Evolutionary conservation across 495 filamentous ascomycete genomes (phyloP).

Genomic region (Bombardia bombarda): DNA sequence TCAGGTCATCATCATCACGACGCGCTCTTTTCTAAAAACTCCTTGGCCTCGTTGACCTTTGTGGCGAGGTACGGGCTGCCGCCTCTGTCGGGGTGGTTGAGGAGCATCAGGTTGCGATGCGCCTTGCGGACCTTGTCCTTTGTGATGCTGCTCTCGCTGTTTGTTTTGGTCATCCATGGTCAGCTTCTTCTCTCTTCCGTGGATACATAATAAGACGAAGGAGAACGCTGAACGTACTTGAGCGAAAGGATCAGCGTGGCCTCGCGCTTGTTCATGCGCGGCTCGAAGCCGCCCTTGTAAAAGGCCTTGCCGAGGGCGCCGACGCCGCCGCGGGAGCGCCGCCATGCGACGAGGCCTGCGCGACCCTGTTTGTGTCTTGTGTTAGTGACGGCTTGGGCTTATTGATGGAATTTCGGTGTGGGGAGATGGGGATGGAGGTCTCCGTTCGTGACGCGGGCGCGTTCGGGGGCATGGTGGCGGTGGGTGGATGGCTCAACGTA

Average conservation of each 20-base stretch:
- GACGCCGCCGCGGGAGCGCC: constrained; percentile 69
- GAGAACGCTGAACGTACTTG: constrained; percentile 50
- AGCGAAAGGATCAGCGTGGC: constrained; percentile 87
- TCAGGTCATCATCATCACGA: too few relatives aligned
- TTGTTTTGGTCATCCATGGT: neutral
- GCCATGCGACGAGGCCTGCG: constrained; percentile 81
- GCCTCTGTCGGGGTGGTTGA: constrained; percentile 96
- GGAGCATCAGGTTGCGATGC: constrained; percentile 90
- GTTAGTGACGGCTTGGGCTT: neutral
- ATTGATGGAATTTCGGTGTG: too few relatives aligned
- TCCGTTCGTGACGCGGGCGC: too few relatives aligned
- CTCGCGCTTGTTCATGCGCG: constrained; percentile 84
- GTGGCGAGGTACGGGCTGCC: constrained; percentile 94
- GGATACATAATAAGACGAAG: neutral
- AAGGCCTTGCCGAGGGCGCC: constrained; percentile 79
- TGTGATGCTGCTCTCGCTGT: constrained; percentile 72
- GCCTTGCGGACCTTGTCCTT: constrained; percentile 95
- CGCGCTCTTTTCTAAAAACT: constrained; percentile 75
- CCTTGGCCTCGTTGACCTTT: constrained; percentile 97
- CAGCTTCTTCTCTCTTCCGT: neutral
- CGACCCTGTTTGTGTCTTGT: constrained; percentile 63
- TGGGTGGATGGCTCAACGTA: constrained; percentile 29
- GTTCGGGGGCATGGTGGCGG: neutral
- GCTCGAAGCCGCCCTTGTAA: constrained; percentile 97
- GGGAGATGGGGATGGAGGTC: neutral